Evolutionary conservation across 2,329 filamentous ascomycete species (phyloP), one percentile per base, ranked within the genome.

Genomic region (Epichloe gansuensis): DNA sequence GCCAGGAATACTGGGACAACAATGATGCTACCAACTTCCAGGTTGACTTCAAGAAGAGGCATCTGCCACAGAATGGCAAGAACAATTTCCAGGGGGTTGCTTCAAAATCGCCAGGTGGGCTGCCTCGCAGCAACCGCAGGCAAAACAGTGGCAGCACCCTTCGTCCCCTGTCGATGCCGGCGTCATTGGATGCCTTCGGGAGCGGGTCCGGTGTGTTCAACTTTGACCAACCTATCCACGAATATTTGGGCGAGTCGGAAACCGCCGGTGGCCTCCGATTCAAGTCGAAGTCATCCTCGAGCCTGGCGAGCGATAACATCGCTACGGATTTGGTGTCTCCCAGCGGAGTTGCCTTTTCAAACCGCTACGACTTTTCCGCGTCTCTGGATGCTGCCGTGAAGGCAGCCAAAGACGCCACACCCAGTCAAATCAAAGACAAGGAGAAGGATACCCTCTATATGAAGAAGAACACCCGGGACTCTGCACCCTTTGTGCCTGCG

Each of bases 291-390:
- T 85, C 87, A 15, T 71, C 75, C 44, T 60, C 75, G 45, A 82
- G 78, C 58, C 66, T 87, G 51, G 77, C 85, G 25, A 80, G 78
- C 51, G 81, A 87, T 57, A 80, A 77, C 58, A 63, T 82, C 21
- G 63, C 77, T 60, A 68, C 73, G 61, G 65, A 73, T 36, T 64
- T 80, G 25, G 65, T 75, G 0, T 69, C 77, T 2, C 77, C 79
- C 1, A 81, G 78, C 57, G 81, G 82, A 27, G 82, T 87, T 60
- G 86, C 84, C 17, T 96, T 97, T 66, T 87, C 89, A 46, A 90
- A 90, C 67, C 85, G 93, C 51, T 98, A 98, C 66, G 91, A 97
- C 71, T 97, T 98, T 66, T 84, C 87, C 55, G 88, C 88, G n/a
- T 97, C 93, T 0, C 76, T 97, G 34, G 84, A 78, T 50, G 89